Conservation (phyloP, 2,329 filamentous ascomycete genomes). For the Nannizziopsis arthrosporioides region DNA sequence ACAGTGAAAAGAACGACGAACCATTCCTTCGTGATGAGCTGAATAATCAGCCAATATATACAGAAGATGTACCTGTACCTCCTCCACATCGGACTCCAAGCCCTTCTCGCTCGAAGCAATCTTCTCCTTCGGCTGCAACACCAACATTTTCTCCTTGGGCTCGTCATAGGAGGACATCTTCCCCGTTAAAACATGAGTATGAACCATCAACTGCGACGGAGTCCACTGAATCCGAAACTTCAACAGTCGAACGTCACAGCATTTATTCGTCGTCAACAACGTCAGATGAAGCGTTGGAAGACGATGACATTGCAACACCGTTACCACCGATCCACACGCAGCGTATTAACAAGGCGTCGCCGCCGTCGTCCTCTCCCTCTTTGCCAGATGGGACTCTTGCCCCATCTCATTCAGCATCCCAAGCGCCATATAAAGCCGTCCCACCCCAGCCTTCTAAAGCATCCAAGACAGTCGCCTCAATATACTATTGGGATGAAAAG, state of each 20-base stretch:
- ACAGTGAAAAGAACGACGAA: conserved; percentile 21
- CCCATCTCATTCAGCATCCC: conserved; percentile 72
- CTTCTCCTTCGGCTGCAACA: conserved; percentile 35
- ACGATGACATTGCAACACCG: conserved; percentile 33
- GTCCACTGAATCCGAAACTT: conserved; percentile 45
- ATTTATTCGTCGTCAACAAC: conserved; percentile 38
- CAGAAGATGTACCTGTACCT: conserved; percentile 31
- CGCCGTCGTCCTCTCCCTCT: conserved; percentile 25
- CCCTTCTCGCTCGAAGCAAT: conserved; percentile 28
- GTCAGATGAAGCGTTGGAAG: conserved; percentile 48
- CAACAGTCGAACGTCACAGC: conserved; percentile 44
- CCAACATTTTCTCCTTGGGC: conserved; percentile 35
- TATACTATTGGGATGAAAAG: conserved; percentile 54
- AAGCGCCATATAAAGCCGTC: conserved; percentile 52
- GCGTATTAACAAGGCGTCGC: conserved; percentile 34
- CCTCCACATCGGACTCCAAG: conserved; percentile 45
- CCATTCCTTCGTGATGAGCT: conserved; percentile 6
- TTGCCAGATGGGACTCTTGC: conserved; percentile 48
- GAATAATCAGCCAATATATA: conserved; percentile 7
- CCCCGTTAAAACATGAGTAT: conserved; percentile 93
- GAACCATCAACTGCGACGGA: conserved; percentile 66
- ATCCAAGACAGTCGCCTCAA: conserved; percentile 46
- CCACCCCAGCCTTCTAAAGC: conserved; percentile 37
- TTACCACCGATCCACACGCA: conserved; percentile 22
- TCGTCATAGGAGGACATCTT: conserved; percentile 64